Percentiles rank a stretch among this genome's conserved stretches.
Conservation (phyloP, 1,284 basidiomycete species). For the Cystobasidiaceae sp. region DNA sequence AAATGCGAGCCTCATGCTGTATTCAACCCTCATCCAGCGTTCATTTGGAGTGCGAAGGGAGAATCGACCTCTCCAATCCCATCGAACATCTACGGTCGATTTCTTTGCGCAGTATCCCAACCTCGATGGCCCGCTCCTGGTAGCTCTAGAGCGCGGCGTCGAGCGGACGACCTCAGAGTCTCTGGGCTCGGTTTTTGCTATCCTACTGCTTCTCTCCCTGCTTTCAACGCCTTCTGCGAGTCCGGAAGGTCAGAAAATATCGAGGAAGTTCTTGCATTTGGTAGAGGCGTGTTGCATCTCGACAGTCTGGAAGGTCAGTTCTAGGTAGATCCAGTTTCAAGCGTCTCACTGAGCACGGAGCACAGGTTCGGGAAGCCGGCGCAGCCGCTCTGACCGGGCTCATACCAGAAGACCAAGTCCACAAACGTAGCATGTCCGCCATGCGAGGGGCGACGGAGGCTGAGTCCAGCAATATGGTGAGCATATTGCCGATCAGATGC, state of each 20-base stretch:
- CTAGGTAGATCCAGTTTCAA: no score
- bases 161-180: background rate
- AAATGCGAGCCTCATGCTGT: slow-evolving; percentile 31
- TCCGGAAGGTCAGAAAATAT: background rate
- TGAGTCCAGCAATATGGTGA: background rate
- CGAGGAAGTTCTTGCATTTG: slow-evolving; percentile 1
- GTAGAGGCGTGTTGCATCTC: slow-evolving; percentile 10
- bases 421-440: background rate
- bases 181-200: slow-evolving; percentile 24
- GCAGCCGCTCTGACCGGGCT: slow-evolving; percentile 19
- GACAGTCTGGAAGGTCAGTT: slow-evolving; percentile 25
- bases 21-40: slow-evolving; percentile 25
- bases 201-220: slow-evolving; percentile 22
- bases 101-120: slow-evolving; percentile 20
- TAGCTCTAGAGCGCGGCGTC: background rate
- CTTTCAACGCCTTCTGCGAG: background rate
- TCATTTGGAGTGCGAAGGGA: slow-evolving; percentile 13
- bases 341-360: background rate
- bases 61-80: background rate
- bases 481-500: background rate
- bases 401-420: background rate
- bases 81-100: slow-evolving; percentile 2
- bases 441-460: background rate
- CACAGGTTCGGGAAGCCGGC: slow-evolving; percentile 17
- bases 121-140: background rate